phyloP scores from a whole-genome alignment of 2,329 filamentous ascomycete species.

The Trichoderma gracile region DNA sequence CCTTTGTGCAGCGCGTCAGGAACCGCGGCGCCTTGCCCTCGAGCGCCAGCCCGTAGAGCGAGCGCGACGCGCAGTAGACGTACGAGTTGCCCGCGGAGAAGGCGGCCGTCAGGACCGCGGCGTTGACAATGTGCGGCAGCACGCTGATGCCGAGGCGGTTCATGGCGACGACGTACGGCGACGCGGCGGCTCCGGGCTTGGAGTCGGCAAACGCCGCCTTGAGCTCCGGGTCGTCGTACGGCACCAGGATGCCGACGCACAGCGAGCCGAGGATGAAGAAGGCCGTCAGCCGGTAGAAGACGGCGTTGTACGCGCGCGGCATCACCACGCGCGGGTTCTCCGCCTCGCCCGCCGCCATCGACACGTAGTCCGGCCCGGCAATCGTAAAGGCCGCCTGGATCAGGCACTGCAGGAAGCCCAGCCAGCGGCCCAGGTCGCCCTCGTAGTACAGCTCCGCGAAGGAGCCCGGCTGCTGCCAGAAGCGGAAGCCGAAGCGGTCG shows the following conservation, averaged over 20 bases:
- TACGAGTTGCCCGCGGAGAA: constrained; percentile 67
- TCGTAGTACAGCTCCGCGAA: constrained; percentile 66
- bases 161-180: constrained; percentile 69
- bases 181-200: constrained; percentile 67
- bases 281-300: constrained; percentile 73
- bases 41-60: constrained; percentile 66
- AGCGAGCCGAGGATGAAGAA: constrained; percentile 78
- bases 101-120: constrained; percentile 67
- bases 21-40: constrained; percentile 66
- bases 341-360: constrained; percentile 69
- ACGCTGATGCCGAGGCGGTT: constrained; percentile 62
- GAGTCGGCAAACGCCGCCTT: constrained; percentile 59
- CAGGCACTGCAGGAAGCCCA: constrained; percentile 75
- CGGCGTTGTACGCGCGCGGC: constrained; percentile 73
- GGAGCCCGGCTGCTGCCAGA: constrained; percentile 67
- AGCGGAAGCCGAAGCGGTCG: constrained; percentile 71
- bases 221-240: constrained; percentile 66
- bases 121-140: constrained; percentile 72
- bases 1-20: constrained; percentile 60
- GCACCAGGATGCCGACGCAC: constrained; percentile 69
- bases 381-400: constrained; percentile 70
- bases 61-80: constrained; percentile 66
- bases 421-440: constrained; percentile 67
- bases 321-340: constrained; percentile 69
- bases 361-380: constrained; percentile 67